phyloP scores from a whole-genome alignment of 495 filamentous ascomycete species.

The Oidiodendron maius region DNA sequence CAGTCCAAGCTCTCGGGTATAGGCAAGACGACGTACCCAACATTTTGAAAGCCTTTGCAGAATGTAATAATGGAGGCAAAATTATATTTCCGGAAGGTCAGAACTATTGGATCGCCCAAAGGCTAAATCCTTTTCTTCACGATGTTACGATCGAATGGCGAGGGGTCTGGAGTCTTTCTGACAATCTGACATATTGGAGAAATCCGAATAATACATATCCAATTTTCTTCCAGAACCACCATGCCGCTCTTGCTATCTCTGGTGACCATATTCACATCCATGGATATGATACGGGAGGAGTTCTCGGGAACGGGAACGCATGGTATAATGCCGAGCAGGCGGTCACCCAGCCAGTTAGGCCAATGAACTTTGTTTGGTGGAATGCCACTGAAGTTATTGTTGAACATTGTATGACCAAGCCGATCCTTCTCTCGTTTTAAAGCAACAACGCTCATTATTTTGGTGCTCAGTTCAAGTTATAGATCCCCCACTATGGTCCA shows the following conservation, averaged over 20 bases:
- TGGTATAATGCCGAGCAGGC: slow-evolving; percentile 37
- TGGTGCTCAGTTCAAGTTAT: slow-evolving; percentile 45
- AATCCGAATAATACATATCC: slow-evolving; percentile 47
- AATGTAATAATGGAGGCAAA: too few relatives aligned
- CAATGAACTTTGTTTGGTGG: slow-evolving; percentile 57
- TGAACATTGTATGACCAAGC: slow-evolving; percentile 37
- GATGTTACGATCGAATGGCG: slow-evolving; percentile 43
- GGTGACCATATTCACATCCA: slow-evolving; percentile 43
- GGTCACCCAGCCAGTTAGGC: slow-evolving; percentile 40
- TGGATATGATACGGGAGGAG: slow-evolving; percentile 45
- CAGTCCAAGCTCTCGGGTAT: too few relatives aligned
- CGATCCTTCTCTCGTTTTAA: too few relatives aligned
- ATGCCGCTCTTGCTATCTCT: slow-evolving; percentile 44
- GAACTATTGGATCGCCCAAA: slow-evolving; percentile 42
- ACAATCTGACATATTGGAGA: slow-evolving; percentile 49
- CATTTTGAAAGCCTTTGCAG: too few relatives aligned
- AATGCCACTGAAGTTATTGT: slow-evolving; percentile 50
- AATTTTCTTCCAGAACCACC: slow-evolving; percentile 51
- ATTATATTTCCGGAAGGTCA: slow-evolving; percentile 46
- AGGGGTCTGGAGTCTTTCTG: slow-evolving; percentile 42
- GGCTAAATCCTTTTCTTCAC: slow-evolving; percentile 39
- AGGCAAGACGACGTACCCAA: too few relatives aligned
- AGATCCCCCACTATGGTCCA: slow-evolving; percentile 44
- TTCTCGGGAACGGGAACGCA: slow-evolving; percentile 45
- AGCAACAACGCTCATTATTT: too few relatives aligned